Evolutionary conservation across 2,329 filamentous ascomycete species (phyloP).

Genomic region (Periconia sp.): DNA sequence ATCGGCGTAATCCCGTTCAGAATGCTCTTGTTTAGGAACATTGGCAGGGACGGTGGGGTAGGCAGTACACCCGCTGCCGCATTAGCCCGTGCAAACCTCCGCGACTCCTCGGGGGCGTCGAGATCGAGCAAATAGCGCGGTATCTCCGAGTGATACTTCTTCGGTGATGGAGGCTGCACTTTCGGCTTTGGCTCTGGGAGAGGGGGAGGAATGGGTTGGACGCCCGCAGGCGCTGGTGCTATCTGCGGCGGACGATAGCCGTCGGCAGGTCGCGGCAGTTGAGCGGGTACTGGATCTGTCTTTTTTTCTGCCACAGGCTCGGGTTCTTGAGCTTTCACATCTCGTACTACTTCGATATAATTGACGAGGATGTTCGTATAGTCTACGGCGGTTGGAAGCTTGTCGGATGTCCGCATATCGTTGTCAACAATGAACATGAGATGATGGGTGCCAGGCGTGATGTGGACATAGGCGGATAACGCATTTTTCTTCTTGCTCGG

Average conservation of each 20-base stretch:
- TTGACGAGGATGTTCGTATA: constrained; percentile 98
- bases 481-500: constrained; percentile 54
- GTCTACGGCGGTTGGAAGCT: constrained; percentile 91
- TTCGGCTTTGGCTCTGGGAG: constrained; percentile 30
- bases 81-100: constrained; percentile 72
- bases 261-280: constrained; percentile 26
- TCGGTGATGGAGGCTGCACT: constrained; percentile 45
- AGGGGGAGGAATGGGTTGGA: constrained; percentile 23
- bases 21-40: constrained; percentile 92
- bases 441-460: constrained; percentile 93
- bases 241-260: constrained; percentile 37
- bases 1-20: constrained; percentile 87
- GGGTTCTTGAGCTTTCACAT: constrained; percentile 50
- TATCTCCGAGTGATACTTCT: constrained; percentile 71
- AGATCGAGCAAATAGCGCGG: constrained; percentile 85
- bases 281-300: constrained; percentile 25
- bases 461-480: constrained; percentile 76
- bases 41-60: constrained; percentile 79
- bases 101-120: constrained; percentile 79
- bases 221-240: constrained; percentile 44
- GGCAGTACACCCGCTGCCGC: constrained; percentile 71
- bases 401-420: constrained; percentile 85
- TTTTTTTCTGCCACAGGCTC: constrained; percentile 20
- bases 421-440: constrained; percentile 94
- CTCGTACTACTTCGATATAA: constrained; percentile 89